These are phyloP conservation scores for Ganoderma boninense DNA, from an alignment of 1,284 basidiomycete genomes.

Conservation along the genomic window DNA sequence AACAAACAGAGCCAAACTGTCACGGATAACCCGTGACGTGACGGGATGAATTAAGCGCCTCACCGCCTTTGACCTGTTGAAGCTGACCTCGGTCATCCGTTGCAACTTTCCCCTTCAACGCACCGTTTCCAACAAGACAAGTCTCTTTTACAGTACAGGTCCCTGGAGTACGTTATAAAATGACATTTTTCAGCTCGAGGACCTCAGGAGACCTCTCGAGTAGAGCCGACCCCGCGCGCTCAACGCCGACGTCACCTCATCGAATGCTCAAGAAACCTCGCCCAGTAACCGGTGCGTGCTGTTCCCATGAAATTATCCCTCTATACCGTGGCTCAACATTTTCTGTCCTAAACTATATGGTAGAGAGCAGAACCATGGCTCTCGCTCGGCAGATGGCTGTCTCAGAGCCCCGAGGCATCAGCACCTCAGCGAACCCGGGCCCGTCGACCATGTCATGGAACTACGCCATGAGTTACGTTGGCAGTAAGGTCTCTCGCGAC, in stretches of 20 bases:
- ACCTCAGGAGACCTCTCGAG: neutral
- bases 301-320: neutral
- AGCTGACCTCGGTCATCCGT: neutral
- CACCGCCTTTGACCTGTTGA: neutral
- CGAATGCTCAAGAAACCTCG: neutral
- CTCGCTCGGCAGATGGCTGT: constrained; percentile 10
- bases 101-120: neutral
- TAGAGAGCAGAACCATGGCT: constrained; percentile 23
- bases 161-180: neutral
- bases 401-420: neutral
- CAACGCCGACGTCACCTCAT: neutral
- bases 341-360: neutral
- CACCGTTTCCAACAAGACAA: neutral
- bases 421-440: neutral
- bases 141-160: neutral
- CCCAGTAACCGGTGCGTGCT: neutral
- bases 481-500: neutral
- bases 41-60: too few species aligned
- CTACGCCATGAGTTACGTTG: neutral
- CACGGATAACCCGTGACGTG: too few species aligned
- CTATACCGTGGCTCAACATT: too few species aligned
- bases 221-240: neutral
- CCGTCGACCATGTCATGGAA: neutral
- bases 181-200: neutral
- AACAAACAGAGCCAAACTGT: too few species aligned